Base-by-base conservation (phyloP, 2,329 filamentous ascomycete genomes). In the Cercospora sojina region DNA sequence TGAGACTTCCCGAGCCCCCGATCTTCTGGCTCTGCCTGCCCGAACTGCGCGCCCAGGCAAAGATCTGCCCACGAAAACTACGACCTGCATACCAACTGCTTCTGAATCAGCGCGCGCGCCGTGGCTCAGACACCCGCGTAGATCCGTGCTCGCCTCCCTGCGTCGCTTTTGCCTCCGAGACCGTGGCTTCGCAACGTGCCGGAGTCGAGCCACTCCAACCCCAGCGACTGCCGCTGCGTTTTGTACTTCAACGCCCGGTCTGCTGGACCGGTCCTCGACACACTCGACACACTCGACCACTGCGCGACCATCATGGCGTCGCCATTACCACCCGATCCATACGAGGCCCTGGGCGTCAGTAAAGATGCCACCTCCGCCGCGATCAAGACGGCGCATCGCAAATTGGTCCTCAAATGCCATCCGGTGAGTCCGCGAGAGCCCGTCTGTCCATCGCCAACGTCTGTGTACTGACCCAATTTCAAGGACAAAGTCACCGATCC, bases 301-400 rank as follows among this genome's bases (percentile, higher is more conserved):
- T 49, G 43, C 43, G 43, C 43, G 43, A 41, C 65, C 38, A 64
- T 62, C 65, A 70, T 70, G 69, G 69, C 35, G 18, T 69, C 67
- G 53, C 69, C 69, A n/a, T 69, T 83, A 66, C 80, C 86, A 32
- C 84, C 87, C 69, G 92, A 98, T 81, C 94, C 92, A 58, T 99
- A 99, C 75, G 86, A 89, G 73, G 87, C 94, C 59, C 87, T 99
- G 4, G 87, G 84, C 32, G 80, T 99, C 51, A 85, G 90, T 56
- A 87, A 87, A 69, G 83, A 87, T 67, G 93, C 93, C 13, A 91
- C 90, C 0, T 82, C 88, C 38, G 88, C 92, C 68, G 87, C 96
- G 75, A 86, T 99, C 81, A 97, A 96, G 79, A 88, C 87, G 13
- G 92, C 93, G 23, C 98, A 99, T 81, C 90, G 92, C 75, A 97